phyloP scores from a whole-genome alignment of 148 eudicot genomes.

The Fagopyrum tataricum region DNA sequence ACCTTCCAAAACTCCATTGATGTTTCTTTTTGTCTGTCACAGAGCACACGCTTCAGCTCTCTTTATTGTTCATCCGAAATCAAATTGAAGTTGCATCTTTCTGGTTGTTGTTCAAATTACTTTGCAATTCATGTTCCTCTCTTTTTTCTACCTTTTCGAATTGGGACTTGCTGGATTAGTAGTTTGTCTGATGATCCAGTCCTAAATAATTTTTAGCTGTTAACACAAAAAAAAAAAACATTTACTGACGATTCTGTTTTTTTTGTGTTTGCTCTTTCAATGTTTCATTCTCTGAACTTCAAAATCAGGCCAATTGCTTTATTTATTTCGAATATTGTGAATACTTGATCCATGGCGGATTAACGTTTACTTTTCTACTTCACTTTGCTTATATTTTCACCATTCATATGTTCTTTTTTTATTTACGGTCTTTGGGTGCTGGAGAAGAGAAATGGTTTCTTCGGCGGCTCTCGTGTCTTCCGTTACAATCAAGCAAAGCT shows the following conservation, averaged over 20 bases:
- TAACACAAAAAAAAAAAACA: not conserved
- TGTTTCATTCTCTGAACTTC: not conserved
- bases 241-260: not conserved
- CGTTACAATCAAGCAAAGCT: slow-evolving; percentile 3
- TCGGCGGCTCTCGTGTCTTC: not conserved
- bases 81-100: not conserved
- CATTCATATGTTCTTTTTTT: not conserved
- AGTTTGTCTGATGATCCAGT: not conserved
- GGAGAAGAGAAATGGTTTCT: not conserved
- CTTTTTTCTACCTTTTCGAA: not conserved
- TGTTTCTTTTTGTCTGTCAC: not conserved
- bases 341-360: not conserved
- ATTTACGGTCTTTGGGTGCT: not conserved
- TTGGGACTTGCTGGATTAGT: not conserved
- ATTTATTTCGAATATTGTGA: not conserved
- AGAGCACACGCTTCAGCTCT: not conserved
- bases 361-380: not conserved
- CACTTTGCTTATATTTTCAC: not conserved
- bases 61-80: not conserved
- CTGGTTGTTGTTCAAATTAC: not conserved
- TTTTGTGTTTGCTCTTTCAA: not conserved
- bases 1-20: not conserved
- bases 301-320: not conserved
- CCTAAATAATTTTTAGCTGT: not conserved
- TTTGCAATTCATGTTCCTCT: not conserved